Percentiles rank a stretch among this genome's conserved stretches.
Conservation (phyloP, 371 early-diverging fungal species). For the Actinomortierella wolfii region DNA sequence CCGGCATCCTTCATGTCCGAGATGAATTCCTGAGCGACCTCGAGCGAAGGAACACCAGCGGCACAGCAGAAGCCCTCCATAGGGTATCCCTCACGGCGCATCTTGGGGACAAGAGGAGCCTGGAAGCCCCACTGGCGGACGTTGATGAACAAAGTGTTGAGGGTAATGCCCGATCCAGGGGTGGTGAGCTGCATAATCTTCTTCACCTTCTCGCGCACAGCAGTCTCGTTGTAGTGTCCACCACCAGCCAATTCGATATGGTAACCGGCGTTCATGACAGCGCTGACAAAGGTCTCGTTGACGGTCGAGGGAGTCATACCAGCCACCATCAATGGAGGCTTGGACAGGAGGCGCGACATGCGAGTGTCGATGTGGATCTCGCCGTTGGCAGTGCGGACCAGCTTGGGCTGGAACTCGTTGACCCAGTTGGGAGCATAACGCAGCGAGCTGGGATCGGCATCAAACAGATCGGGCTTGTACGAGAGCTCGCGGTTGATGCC, state of each 20-base stretch:
- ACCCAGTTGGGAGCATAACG: slow-evolving; percentile 91
- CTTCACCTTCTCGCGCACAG: slow-evolving; percentile 82
- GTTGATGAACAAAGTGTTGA: slow-evolving; percentile 94
- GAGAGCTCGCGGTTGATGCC: slow-evolving; percentile 73
- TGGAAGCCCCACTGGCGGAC: slow-evolving; percentile 97
- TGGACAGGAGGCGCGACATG: slow-evolving; percentile 87
- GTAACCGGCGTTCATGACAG: slow-evolving; percentile 93
- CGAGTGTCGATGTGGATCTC: slow-evolving; percentile 88
- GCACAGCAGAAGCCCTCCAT: slow-evolving; percentile 91
- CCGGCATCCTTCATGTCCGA: slow-evolving; percentile 77
- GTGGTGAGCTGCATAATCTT: slow-evolving; percentile 76
- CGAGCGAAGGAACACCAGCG: slow-evolving; percentile 93
- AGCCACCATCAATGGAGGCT: slow-evolving; percentile 91
- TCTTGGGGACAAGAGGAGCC: slow-evolving; percentile 85
- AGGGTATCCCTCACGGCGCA: slow-evolving; percentile 92
- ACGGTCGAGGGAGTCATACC: slow-evolving; percentile 92
- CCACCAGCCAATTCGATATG: slow-evolving; percentile 95
- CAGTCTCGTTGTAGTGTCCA: slow-evolving; percentile 89
- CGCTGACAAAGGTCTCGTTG: slow-evolving; percentile 76
- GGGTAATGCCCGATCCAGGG: slow-evolving; percentile 88
- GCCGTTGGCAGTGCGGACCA: slow-evolving; percentile 67
- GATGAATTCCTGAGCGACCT: slow-evolving; percentile 90
- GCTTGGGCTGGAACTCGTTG: slow-evolving; percentile 82
- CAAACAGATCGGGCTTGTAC: slow-evolving; percentile 85
- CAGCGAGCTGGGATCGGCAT: slow-evolving; percentile 79